Conservation (phyloP, 2,329 filamentous ascomycete genomes). For the Zymoseptoria tritici region DNA sequence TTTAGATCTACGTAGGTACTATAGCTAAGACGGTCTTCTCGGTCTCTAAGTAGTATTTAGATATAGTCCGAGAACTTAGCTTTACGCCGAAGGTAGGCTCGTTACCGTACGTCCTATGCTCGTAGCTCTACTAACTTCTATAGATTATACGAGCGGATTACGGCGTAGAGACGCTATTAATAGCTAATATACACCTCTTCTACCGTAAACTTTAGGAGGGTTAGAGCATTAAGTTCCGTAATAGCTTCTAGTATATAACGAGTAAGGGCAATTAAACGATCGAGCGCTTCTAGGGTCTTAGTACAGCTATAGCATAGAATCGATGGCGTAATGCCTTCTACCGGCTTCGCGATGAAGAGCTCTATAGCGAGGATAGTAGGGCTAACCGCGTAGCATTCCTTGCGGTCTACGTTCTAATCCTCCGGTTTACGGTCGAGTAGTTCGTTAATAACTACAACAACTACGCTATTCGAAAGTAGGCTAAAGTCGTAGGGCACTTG, state of each 20-base stretch:
- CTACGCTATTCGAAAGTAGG: neutral
- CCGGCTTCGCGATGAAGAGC: neutral
- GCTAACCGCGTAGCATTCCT: neutral
- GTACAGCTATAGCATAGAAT: too few species aligned
- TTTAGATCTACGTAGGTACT: neutral
- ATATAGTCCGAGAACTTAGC: neutral
- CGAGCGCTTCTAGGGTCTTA: too few species aligned
- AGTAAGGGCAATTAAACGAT: too few species aligned
- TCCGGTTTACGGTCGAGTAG: neutral
- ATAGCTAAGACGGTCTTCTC: neutral
- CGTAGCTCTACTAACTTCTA: neutral
- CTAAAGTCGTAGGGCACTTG: neutral
- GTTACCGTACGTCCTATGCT: neutral
- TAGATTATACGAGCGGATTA: too few species aligned
- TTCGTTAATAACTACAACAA: neutral
- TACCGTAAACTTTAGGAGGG: too few species aligned
- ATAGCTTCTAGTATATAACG: too few species aligned
- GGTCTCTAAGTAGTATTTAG: too few species aligned
- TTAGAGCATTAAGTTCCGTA: too few species aligned
- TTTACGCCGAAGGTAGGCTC: neutral
- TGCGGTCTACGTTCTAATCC: neutral
- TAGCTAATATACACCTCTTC: too few species aligned
- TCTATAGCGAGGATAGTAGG: neutral
- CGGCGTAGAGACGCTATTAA: too few species aligned
- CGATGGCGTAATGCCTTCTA: too few species aligned